Conservation (phyloP, 768 basidiomycete genomes). For the Rickenella mellea region DNA sequence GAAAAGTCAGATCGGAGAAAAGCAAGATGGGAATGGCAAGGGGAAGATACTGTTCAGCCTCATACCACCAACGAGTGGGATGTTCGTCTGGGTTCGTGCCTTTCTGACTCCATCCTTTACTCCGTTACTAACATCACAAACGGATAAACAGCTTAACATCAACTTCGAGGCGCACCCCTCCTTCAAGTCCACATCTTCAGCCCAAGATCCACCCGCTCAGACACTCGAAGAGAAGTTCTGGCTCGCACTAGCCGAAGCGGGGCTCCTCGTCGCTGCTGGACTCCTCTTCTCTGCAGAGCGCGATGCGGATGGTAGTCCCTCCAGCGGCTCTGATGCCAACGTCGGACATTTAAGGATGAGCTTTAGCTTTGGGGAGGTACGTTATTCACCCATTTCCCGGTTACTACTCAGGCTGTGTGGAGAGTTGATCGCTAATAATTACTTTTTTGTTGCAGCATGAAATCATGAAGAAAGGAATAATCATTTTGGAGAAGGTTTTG, state of each 20-base stretch:
- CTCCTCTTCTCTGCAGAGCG: conserved; percentile 32
- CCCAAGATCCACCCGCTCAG: conserved; percentile 27
- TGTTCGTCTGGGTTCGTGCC: conserved; percentile 63
- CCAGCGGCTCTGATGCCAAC: conserved; percentile 9
- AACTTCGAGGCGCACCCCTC: conserved; percentile 50
- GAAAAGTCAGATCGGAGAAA: conserved; percentile 23
- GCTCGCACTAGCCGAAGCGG: conserved; percentile 46
- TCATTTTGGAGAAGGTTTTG: neutral
- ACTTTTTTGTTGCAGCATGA: neutral
- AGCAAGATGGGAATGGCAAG: no score
- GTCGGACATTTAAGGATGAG: conserved; percentile 48
- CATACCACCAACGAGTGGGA: conserved; percentile 71
- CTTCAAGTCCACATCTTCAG: conserved; percentile 23
- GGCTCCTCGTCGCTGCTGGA: conserved; percentile 60
- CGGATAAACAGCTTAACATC: conserved; percentile 39
- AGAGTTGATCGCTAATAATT: neutral
- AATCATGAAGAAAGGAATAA: neutral
- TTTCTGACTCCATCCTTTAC: neutral
- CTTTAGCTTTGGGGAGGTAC: conserved; percentile 45
- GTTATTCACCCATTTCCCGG: conserved; percentile 11
- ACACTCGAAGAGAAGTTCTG: conserved; percentile 52
- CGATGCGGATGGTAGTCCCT: conserved; percentile 10
- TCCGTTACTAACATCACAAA: conserved; percentile 1
- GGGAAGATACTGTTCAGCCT: conserved; percentile 66
- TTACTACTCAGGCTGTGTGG: no score